Evolutionary conservation across 257 asterid species (phyloP), one percentile per base, ranked within the genome.

Genomic region (Penstemon davidsonii): DNA sequence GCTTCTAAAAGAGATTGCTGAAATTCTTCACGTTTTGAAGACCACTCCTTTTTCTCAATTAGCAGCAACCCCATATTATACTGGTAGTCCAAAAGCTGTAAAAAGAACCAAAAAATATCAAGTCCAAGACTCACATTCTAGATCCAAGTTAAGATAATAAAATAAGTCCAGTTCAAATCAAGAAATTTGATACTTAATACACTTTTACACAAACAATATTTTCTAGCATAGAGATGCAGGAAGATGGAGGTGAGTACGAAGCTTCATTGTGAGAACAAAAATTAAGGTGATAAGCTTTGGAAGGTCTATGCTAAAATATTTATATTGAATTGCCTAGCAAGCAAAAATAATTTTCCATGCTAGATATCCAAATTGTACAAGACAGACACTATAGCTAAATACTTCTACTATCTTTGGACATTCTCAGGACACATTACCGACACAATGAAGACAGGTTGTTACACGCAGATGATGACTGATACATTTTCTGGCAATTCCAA

Each of bases 21-120:
- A 62, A 90, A 85, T 72, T 88, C 83, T 59, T 81, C 88, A 53
- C 76, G 75, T 73, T 88, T 88, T 38, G 84, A 67, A 41, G 90
- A 77, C 91, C 93, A 90, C 75, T 90, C 95, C 45, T 88, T 90
- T 70, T 92, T 92, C 90, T 90, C 97, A 61, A 92, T 88, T 51
- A 92, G 83, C 62, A 92, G 85, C 69, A 92, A 72, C 5, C 98
- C 98, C 97, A 92, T 92, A 68, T 72, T 84, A 75, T 90, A 87
- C 73, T 92, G 97, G 72, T 92, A 92, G 78, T 90, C 94, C 42
- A 75, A 80, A 42, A 92, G 91, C 98, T 92, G 90, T 75, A 40
- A 53, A 53, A 72, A 36, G 62, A 47, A 47, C 62, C 4, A 36
- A 57, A 12, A 44, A 10, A 46, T 45, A 55, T 44, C 55, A 9